phyloP scores from a whole-genome alignment of 768 basidiomycete species.

The Thelephora aurantiotincta region DNA sequence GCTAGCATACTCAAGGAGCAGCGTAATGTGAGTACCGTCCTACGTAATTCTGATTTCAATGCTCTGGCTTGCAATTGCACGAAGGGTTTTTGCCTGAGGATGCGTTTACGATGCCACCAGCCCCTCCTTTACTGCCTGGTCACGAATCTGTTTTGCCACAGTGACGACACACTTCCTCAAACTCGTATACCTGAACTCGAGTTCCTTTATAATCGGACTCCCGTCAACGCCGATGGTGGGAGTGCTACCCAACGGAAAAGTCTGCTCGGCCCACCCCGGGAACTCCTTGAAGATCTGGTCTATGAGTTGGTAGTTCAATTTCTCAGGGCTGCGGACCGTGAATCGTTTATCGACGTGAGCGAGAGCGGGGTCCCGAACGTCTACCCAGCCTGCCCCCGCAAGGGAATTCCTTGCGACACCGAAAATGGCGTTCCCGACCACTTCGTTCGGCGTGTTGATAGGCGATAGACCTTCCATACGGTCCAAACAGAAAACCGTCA shows the following conservation, averaged over 20 bases:
- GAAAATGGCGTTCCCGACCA: background rate
- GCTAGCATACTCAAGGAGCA: too few relatives aligned
- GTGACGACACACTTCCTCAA: slow-evolving; percentile 1
- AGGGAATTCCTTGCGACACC: background rate
- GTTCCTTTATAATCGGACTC: background rate
- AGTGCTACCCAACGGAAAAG: too few relatives aligned
- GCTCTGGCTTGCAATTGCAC: too few relatives aligned
- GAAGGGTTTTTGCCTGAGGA: too few relatives aligned
- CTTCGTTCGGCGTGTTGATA: background rate
- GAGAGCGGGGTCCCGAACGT: slow-evolving; percentile 6
- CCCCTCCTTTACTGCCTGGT: too few relatives aligned
- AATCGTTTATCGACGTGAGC: slow-evolving; percentile 6
- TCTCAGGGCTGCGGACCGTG: slow-evolving; percentile 1
- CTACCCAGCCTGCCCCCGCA: slow-evolving; percentile 1
- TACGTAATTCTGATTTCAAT: too few relatives aligned
- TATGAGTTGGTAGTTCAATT: background rate
- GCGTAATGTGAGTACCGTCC: too few relatives aligned
- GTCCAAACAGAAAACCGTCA: slow-evolving; percentile 8
- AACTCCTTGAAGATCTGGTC: slow-evolving; percentile 2
- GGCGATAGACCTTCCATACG: background rate
- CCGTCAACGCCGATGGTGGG: slow-evolving; percentile 2
- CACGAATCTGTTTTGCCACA: too few relatives aligned
- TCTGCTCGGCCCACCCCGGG: slow-evolving; percentile 3
- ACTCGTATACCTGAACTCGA: slow-evolving; percentile 1
- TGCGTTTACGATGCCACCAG: too few relatives aligned